Evolutionary conservation across 2,329 filamentous ascomycete genomes (phyloP).

Genomic region (Colletotrichum nymphaeae): DNA sequence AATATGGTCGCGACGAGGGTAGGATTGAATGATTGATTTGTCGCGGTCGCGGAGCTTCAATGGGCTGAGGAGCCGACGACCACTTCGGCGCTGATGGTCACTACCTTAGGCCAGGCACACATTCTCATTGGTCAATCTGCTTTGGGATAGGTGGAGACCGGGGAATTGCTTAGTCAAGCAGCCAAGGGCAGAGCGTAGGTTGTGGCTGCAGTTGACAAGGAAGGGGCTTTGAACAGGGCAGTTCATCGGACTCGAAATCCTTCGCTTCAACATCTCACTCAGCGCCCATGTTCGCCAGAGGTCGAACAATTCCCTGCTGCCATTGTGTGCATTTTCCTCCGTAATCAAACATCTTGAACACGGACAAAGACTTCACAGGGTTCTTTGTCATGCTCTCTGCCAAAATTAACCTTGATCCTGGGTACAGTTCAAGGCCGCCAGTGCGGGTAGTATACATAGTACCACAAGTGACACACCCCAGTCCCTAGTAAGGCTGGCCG

Average conservation of each 20-base stretch:
- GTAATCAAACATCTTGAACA: neutral
- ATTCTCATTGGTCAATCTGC: constrained; percentile 11
- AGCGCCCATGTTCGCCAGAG: neutral
- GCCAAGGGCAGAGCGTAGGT: neutral
- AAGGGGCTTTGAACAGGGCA: constrained; percentile 22
- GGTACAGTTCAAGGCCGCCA: neutral
- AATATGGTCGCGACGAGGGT: neutral
- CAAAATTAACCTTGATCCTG: constrained; percentile 18
- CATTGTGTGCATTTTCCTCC: neutral
- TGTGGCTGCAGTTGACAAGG: constrained; percentile 9
- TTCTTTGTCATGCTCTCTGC: constrained; percentile 26
- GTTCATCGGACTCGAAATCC: constrained; percentile 16
- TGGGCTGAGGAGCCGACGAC: constrained; percentile 17
- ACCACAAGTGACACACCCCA: no score
- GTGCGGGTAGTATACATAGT: neutral
- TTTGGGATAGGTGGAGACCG: neutral
- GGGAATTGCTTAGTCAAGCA: neutral
- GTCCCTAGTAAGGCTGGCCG: constrained; percentile 5
- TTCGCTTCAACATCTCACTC: constrained; percentile 17
- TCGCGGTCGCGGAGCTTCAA: constrained; percentile 18
- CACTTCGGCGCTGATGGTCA: neutral
- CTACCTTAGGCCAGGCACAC: neutral
- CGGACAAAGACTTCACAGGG: neutral
- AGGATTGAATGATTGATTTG: neutral
- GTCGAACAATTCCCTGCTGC: neutral